phyloP scores from a whole-genome alignment of 768 basidiomycete species.

The Leccinellum luteum region DNA sequence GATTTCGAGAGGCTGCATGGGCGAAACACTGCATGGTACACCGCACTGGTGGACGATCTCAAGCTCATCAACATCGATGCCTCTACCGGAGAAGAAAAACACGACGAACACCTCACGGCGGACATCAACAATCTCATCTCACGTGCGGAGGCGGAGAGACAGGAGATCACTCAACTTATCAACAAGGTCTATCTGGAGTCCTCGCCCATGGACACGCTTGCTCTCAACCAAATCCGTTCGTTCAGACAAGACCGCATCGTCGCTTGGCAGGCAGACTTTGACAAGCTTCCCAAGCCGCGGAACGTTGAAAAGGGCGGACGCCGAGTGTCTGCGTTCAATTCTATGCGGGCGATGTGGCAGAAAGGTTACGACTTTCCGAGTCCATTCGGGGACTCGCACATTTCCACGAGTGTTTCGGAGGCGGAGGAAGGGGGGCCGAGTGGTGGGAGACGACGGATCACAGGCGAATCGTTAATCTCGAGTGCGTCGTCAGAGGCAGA shows the following conservation, averaged over 20 bases:
- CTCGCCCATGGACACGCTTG: conserved; percentile 78
- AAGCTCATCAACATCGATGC: conserved; percentile 76
- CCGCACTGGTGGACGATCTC: conserved; percentile 70
- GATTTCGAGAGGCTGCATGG: conserved; percentile 78
- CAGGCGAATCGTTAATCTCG: conserved; percentile 56
- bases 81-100: conserved; percentile 73
- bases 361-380: conserved; percentile 53
- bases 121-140: conserved; percentile 66
- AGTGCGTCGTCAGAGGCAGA: conserved; percentile 77
- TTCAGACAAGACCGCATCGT: conserved; percentile 91
- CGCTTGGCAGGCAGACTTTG: conserved; percentile 95
- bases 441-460: conserved; percentile 41
- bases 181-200: conserved; percentile 81
- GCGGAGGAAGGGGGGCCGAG: conserved; percentile 57
- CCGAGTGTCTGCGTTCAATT: conserved; percentile 61
- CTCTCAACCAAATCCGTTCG: conserved; percentile 81
- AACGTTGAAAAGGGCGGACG: conserved; percentile 51
- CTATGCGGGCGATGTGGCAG: conserved; percentile 73
- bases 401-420: conserved; percentile 70
- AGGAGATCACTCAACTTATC: conserved; percentile 69
- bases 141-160: conserved; percentile 71
- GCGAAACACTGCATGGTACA: conserved; percentile 74
- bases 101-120: conserved; percentile 57
- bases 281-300: conserved; percentile 74
- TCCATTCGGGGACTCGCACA: conserved; percentile 50